Evolutionary conservation across 1,284 basidiomycete species (phyloP).

Genomic region (Phylloporus sp.): DNA sequence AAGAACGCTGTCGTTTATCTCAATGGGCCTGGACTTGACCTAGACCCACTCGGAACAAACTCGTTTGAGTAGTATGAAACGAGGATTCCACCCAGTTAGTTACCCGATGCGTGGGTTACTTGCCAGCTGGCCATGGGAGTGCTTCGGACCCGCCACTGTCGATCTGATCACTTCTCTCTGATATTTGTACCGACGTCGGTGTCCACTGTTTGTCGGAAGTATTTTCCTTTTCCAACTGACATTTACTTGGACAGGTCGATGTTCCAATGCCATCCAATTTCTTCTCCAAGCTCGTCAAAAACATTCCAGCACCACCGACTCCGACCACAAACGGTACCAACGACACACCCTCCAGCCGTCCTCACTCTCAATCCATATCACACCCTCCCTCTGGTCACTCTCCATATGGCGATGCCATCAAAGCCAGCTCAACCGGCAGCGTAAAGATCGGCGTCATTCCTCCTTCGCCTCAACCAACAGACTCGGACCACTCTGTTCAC

Average conservation of each 20-base stretch:
- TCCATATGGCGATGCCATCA: conserved; percentile 12
- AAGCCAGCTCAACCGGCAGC: conserved; percentile 33
- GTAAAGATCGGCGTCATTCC: conserved; percentile 37
- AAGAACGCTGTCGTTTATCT: background rate
- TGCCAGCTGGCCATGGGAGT: background rate
- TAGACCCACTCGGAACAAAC: no score
- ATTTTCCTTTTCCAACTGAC: background rate
- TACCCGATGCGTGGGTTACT: background rate
- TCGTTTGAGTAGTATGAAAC: background rate
- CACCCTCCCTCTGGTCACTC: conserved; percentile 24
- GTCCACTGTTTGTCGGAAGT: no score
- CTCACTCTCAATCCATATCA: conserved; percentile 35
- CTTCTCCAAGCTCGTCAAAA: conserved; percentile 53
- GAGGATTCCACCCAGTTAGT: background rate
- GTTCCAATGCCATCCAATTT: conserved; percentile 60
- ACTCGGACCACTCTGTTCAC: conserved; percentile 21
- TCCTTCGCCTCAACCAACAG: conserved; percentile 29
- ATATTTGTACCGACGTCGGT: no score
- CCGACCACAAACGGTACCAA: background rate
- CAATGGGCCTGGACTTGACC: no score
- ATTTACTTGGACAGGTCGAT: no score
- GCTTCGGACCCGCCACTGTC: conserved; percentile 7
- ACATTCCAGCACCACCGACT: conserved; percentile 18
- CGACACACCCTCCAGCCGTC: conserved; percentile 10
- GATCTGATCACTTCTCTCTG: conserved; percentile 13